Evolutionary conservation across 2,329 filamentous ascomycete genomes (phyloP).

Genomic region (Penicillium sp.): DNA sequence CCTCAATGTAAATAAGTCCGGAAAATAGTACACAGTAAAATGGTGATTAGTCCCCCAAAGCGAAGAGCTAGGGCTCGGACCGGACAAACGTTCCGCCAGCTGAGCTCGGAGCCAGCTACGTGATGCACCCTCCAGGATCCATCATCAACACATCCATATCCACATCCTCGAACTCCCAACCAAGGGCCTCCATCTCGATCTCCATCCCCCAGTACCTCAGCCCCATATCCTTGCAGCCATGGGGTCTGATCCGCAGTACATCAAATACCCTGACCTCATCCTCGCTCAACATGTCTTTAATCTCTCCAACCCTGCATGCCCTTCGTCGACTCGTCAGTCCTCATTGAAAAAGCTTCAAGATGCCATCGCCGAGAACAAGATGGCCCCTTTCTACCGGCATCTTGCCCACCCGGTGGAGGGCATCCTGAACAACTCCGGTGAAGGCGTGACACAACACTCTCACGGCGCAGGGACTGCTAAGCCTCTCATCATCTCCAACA

Average conservation of each 20-base stretch:
- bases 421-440: constrained; percentile 70
- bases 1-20: not conserved
- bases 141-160: constrained; percentile 17
- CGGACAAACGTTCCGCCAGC: constrained; percentile 35
- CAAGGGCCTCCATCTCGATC: constrained; percentile 3
- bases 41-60: not conserved
- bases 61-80: not conserved
- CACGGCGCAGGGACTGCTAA: constrained; percentile 37
- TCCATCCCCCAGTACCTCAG: constrained; percentile 5
- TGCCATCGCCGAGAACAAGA: constrained; percentile 60
- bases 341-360: constrained; percentile 59
- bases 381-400: constrained; percentile 63
- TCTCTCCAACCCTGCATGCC: constrained; percentile 57
- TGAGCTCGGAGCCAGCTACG: constrained; percentile 27
- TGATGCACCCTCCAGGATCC: constrained; percentile 17
- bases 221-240: constrained; percentile 42
- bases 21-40: not conserved
- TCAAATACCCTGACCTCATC: constrained; percentile 59
- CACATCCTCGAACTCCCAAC: constrained; percentile 4
- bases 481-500: constrained; percentile 59
- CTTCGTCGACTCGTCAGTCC: constrained; percentile 49
- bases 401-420: constrained; percentile 65
- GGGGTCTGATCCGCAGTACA: constrained; percentile 60
- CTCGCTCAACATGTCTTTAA: constrained; percentile 65
- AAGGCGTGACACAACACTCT: constrained; percentile 52